These are phyloP conservation scores for Metarhizium rileyi DNA, from an alignment of 2,329 filamentous ascomycete genomes.

Conservation along the genomic window DNA sequence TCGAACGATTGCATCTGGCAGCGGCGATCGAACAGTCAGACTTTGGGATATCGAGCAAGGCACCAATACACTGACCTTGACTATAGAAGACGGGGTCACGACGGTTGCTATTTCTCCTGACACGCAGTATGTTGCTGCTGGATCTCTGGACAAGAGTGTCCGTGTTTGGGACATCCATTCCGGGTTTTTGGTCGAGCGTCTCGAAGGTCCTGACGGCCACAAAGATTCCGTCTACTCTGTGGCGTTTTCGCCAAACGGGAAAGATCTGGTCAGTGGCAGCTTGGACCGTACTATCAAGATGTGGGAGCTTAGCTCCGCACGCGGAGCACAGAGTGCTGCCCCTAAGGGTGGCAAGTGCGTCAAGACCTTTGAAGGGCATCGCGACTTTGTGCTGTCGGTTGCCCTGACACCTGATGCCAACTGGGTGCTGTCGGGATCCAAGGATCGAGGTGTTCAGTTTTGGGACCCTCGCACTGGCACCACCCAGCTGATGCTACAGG, in stretches of 20 bases:
- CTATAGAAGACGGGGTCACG: constrained; percentile 93
- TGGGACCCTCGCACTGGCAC: constrained; percentile 93
- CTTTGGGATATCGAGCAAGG: constrained; percentile 91
- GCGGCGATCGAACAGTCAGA: constrained; percentile 86
- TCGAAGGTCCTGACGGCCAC: constrained; percentile 89
- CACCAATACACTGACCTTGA: constrained; percentile 72
- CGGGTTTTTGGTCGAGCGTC: constrained; percentile 78
- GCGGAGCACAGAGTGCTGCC: constrained; percentile 54
- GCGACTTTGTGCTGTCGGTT: constrained; percentile 94
- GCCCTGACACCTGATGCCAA: constrained; percentile 87
- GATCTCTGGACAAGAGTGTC: constrained; percentile 94
- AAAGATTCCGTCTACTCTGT: constrained; percentile 97
- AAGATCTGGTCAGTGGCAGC: constrained; percentile 87
- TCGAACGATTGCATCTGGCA: constrained; percentile 88
- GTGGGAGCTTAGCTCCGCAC: constrained; percentile 80
- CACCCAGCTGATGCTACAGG: constrained; percentile 96
- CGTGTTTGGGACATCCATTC: constrained; percentile 89
- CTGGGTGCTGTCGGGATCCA: constrained; percentile 96
- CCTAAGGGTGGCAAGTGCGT: constrained; percentile 87
- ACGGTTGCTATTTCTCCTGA: constrained; percentile 96
- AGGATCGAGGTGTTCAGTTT: constrained; percentile 95
- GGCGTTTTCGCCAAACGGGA: constrained; percentile 87
- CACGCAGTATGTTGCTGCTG: constrained; percentile 86
- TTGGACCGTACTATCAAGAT: constrained; percentile 98
- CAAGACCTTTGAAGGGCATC: constrained; percentile 94